These are phyloP conservation scores for Orobanche coerulescens DNA, from an alignment of 257 asterid genomes.

Conservation along the genomic window DNA sequence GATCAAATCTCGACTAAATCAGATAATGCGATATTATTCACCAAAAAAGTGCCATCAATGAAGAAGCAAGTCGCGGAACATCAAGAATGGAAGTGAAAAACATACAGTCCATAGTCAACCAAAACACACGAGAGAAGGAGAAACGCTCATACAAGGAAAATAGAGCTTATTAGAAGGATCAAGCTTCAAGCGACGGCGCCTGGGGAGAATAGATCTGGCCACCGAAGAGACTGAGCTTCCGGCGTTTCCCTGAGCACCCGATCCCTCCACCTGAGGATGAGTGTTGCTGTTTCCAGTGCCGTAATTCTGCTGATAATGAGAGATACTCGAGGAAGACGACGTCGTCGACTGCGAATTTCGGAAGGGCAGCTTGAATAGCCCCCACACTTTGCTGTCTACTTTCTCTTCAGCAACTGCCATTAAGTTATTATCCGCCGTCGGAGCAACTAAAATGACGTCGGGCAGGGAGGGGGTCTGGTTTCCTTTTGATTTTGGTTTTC, in stretches of 20 bases:
- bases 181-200: conserved; percentile 89
- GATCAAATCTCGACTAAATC: conserved; percentile 20
- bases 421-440: conserved; percentile 19
- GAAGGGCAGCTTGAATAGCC: conserved; percentile 71
- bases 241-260: conserved; percentile 30
- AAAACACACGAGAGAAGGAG: not conserved
- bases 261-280: conserved; percentile 59
- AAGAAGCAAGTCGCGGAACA: conserved; percentile 5
- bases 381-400: conserved; percentile 67
- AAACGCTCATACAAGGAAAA: conserved; percentile 59
- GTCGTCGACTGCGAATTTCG: conserved; percentile 45
- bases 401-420: conserved; percentile 73
- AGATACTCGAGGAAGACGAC: conserved; percentile 35
- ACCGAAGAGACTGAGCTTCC: conserved; percentile 72
- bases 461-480: conserved; percentile 7
- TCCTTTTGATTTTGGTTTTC: conserved; percentile 7
- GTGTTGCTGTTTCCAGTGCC: conserved; percentile 36
- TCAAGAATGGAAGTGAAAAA: not conserved
- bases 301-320: conserved; percentile 43
- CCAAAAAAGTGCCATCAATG: not conserved
- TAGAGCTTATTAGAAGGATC: conserved; percentile 85
- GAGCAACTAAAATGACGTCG: conserved; percentile 30
- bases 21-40: not conserved
- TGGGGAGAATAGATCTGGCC: conserved; percentile 82
- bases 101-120: not conserved